Evolutionary conservation across 805 yeast species (phyloP), one percentile per base, ranked within the genome.

Genomic region (Metschnikowia similis): DNA sequence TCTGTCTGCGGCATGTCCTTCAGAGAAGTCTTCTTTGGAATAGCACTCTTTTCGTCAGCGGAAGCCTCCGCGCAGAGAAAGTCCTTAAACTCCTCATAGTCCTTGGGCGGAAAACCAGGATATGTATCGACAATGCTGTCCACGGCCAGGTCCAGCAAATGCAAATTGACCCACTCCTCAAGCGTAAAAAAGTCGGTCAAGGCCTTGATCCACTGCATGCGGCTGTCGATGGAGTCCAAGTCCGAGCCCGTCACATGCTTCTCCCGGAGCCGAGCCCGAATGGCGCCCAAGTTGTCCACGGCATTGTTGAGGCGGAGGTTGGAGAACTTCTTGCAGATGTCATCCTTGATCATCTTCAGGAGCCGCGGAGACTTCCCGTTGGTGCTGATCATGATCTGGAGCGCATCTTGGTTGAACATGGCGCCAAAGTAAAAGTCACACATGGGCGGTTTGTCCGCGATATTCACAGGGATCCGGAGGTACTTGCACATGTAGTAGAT

Each of bases 351-450:
- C 47, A 72, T 55, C 53, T 76, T 75, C 46, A 89, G 84, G 57
- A 88, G 75, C 48, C 94, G 67, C 0, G 96, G 96, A 2, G 91
- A 84, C 58, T 83, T 80, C 4, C 96, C 95, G 64, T 87, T 87
- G 10, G 96, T 87, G 36, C 89, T 81, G 11, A 88, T 85, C 91
- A 88, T 84, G 35, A 88, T 76, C 62, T 87, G 94, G 45, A 88
- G 69, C 13, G 83, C 80, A 13, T 91, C 94, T 55, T 79, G 80
- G 59, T 87, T 76, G 64, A 80, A 82, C 70, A 85, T 82, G 26
- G 91, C 80, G 1, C 96, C 96, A 65, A 88, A 88, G 69, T 87
- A 88, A 66, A 87, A 88, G 65, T 88, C 96, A 69, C 96, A 88
- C 52, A 81, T 70, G n/a, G 79, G 77, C 2, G 96, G 95, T 53